These are phyloP conservation scores for Chimonanthus salicifolius DNA, from an alignment of 164 flowering plant species.

Conservation along the genomic window DNA sequence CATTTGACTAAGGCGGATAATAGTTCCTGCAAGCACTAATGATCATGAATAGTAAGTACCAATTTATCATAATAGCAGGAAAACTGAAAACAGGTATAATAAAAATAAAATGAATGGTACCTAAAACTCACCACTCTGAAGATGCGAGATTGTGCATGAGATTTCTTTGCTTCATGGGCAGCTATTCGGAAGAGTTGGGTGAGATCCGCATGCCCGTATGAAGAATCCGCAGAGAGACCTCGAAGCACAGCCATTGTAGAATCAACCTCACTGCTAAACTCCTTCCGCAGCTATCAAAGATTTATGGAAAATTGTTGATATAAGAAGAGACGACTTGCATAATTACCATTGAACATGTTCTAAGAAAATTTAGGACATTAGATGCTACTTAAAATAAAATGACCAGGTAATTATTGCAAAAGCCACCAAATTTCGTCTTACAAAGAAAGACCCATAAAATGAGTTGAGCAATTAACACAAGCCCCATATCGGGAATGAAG, in stretches of 20 bases:
- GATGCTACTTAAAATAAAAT: background rate
- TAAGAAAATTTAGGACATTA: background rate
- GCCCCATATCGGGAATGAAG: background rate
- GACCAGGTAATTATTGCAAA: background rate
- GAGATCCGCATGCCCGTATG: conserved; percentile 69
- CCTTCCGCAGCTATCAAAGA: conserved; percentile 57
- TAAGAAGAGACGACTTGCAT: background rate
- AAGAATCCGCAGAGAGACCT: conserved; percentile 46
- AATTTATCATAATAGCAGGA: too few species aligned
- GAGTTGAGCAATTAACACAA: background rate
- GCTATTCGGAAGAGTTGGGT: conserved; percentile 73
- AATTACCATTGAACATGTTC: background rate
- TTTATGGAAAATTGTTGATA: conserved; percentile 1
- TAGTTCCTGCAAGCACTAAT: too few species aligned
- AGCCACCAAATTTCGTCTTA: background rate
- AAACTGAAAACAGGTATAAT: too few species aligned
- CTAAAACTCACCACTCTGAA: conserved; percentile 66
- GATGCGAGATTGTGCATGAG: conserved; percentile 70
- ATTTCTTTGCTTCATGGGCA: conserved; percentile 86
- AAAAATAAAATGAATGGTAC: too few species aligned
- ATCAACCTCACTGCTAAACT: conserved; percentile 75
- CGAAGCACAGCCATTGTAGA: conserved; percentile 49
- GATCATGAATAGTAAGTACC: too few species aligned
- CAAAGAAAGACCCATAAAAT: background rate
- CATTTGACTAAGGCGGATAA: too few species aligned